A percentile compares a stretch with the other conserved stretches of the same genome.
Conservation (phyloP, 2,329 filamentous ascomycete species). For the Penicillium oxalicum region DNA sequence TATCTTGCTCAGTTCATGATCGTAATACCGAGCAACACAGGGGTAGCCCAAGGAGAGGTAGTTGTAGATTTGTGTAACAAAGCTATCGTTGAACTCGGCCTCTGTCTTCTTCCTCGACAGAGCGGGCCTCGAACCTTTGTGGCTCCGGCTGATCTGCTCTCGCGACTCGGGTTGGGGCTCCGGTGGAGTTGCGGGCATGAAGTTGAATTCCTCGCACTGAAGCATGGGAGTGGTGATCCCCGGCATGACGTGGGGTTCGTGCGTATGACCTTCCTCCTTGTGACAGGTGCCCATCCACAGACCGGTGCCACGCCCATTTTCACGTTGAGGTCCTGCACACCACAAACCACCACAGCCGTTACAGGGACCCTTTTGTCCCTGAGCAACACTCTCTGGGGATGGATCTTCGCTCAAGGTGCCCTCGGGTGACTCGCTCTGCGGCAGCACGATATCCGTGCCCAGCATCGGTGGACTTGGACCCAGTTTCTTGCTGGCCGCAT, state of each 20-base stretch:
- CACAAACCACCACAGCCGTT: constrained; percentile 61
- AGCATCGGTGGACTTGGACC: constrained; percentile 75
- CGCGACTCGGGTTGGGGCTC: not conserved
- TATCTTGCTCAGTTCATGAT: constrained; percentile 79
- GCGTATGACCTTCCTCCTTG: constrained; percentile 16
- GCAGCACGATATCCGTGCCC: constrained; percentile 72
- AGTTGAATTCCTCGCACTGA: constrained; percentile 9
- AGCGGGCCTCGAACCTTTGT: constrained; percentile 2
- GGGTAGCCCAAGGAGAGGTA: constrained; percentile 92
- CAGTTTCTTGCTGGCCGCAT: constrained; percentile 42
- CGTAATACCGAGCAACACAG: constrained; percentile 72
- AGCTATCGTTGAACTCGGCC: constrained; percentile 70
- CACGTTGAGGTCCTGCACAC: constrained; percentile 61
- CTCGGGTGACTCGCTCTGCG: constrained; percentile 75
- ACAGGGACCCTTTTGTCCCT: constrained; percentile 44
- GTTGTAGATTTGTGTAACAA: constrained; percentile 95
- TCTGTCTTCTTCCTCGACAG: constrained; percentile 34
- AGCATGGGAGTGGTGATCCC: constrained; percentile 26
- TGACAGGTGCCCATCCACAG: constrained; percentile 41
- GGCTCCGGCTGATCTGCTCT: not conserved
- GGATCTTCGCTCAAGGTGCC: constrained; percentile 77
- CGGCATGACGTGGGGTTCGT: constrained; percentile 10
- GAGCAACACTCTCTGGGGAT: constrained; percentile 52
- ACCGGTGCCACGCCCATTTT: constrained; percentile 32
- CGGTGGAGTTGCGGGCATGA: not conserved